Percentiles rank a stretch among this genome's conserved stretches.
Evolutionary conservation across 306 rosid species (phyloP).

Genomic region (Rubus idaeus): DNA sequence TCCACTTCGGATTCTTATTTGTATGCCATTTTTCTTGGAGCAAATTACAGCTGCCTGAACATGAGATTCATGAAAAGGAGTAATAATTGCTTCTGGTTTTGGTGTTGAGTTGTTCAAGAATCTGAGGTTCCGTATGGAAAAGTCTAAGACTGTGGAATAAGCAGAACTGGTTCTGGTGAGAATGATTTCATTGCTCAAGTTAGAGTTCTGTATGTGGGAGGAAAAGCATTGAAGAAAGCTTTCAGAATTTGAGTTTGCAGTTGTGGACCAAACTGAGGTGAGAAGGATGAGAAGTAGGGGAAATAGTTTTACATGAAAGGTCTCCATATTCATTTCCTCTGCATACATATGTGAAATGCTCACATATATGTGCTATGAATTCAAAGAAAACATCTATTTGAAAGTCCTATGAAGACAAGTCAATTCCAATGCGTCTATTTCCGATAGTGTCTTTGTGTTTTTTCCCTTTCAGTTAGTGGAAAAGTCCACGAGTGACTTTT

Average conservation of each 20-base stretch:
- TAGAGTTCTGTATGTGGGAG: constrained; percentile 1
- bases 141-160: constrained; percentile 35
- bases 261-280: constrained; percentile 9
- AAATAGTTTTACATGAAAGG: not conserved
- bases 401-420: not conserved
- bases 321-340: not conserved
- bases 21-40: constrained; percentile 9
- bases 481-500: not conserved
- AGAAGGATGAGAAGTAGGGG: not conserved
- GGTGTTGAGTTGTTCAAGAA: constrained; percentile 33
- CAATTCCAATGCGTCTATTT: not conserved
- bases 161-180: constrained; percentile 30
- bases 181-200: not conserved
- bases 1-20: constrained; percentile 26
- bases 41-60: constrained; percentile 27
- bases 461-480: not conserved
- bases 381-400: not conserved
- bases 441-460: not conserved
- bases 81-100: constrained; percentile 40
- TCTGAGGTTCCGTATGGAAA: constrained; percentile 40
- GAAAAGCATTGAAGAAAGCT: constrained; percentile 23
- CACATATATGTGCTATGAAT: not conserved
- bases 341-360: not conserved
- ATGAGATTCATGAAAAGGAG: constrained; percentile 28
- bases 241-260: not conserved